A percentile compares a stretch with the other conserved stretches of the same genome.
Evolutionary conservation across 805 yeast species (phyloP).

Genomic region (Candida anglica): DNA sequence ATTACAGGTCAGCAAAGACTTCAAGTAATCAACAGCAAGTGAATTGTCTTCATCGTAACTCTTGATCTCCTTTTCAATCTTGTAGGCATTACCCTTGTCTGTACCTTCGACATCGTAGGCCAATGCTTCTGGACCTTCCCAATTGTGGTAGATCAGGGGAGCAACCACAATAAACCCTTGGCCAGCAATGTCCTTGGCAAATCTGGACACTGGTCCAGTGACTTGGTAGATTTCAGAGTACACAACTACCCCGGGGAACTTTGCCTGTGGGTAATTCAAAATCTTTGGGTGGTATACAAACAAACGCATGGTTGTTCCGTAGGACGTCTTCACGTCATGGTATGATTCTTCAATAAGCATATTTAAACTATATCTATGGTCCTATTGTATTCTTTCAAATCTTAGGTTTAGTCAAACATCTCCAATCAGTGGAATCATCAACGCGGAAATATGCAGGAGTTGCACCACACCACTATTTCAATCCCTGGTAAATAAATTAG

Average conservation of each 20-base stretch:
- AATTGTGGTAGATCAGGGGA: constrained; percentile 77
- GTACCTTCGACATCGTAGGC: constrained; percentile 72
- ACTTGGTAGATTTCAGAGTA: constrained; percentile 80
- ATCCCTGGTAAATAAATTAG: too few species aligned
- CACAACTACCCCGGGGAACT: constrained; percentile 77
- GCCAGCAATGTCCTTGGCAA: constrained; percentile 74
- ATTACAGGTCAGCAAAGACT: constrained; percentile 55
- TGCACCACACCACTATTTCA: too few species aligned
- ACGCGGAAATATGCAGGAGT: too few species aligned
- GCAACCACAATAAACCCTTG: constrained; percentile 78
- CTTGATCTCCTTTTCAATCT: constrained; percentile 59
- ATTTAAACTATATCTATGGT: too few species aligned
- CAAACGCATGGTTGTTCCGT: constrained; percentile 64
- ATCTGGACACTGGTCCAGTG: constrained; percentile 76
- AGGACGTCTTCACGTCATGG: constrained; percentile 62
- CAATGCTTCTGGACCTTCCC: constrained; percentile 58
- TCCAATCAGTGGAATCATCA: too few species aligned
- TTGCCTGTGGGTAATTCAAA: constrained; percentile 70
- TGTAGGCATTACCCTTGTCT: constrained; percentile 66
- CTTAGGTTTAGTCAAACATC: too few species aligned
- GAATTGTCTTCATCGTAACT: constrained; percentile 75
- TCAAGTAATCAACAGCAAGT: constrained; percentile 60
- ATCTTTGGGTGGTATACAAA: constrained; percentile 65
- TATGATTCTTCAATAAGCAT: constrained; percentile 69
- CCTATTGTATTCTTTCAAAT: too few species aligned